Conservation (phyloP, 768 basidiomycete genomes). For the Glaciozyma antarctica region DNA sequence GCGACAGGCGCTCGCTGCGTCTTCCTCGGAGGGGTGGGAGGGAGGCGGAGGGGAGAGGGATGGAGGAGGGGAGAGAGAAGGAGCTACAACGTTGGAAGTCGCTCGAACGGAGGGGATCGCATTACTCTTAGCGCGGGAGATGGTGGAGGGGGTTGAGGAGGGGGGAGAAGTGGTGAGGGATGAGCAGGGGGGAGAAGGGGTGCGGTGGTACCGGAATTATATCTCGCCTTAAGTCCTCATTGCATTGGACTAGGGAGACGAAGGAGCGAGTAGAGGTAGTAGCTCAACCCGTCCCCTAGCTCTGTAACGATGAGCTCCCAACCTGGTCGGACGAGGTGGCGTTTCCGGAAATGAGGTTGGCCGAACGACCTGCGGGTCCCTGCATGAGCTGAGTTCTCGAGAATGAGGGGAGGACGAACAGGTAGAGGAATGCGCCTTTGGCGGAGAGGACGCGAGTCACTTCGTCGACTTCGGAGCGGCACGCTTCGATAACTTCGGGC, state of each 20-base stretch:
- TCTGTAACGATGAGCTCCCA: constrained; percentile 58
- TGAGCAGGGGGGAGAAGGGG: constrained; percentile 46
- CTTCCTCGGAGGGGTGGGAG: background rate
- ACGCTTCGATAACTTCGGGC: constrained; percentile 57
- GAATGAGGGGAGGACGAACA: background rate
- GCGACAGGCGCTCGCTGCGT: background rate
- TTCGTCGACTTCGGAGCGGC: constrained; percentile 65
- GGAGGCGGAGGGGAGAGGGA: constrained; percentile 34
- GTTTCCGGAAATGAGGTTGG: constrained; percentile 73
- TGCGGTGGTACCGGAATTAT: constrained; percentile 20
- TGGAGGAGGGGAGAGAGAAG: background rate
- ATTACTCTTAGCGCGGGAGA: constrained; percentile 65
- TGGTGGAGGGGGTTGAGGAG: constrained; percentile 47
- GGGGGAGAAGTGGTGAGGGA: constrained; percentile 55
- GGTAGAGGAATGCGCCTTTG: constrained; percentile 56
- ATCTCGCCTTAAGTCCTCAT: background rate
- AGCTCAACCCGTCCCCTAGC: constrained; percentile 44
- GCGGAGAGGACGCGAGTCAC: constrained; percentile 55
- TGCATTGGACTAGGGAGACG: no score
- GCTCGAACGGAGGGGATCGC: constrained; percentile 62
- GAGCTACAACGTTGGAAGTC: constrained; percentile 47
- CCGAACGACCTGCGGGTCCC: constrained; percentile 78
- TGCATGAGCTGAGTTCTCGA: background rate
- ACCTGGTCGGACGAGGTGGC: constrained; percentile 51
- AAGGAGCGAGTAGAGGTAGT: no score